These are phyloP conservation scores for Luvunga scandens DNA, from an alignment of 345 rosid genomes.

Conservation along the genomic window DNA sequence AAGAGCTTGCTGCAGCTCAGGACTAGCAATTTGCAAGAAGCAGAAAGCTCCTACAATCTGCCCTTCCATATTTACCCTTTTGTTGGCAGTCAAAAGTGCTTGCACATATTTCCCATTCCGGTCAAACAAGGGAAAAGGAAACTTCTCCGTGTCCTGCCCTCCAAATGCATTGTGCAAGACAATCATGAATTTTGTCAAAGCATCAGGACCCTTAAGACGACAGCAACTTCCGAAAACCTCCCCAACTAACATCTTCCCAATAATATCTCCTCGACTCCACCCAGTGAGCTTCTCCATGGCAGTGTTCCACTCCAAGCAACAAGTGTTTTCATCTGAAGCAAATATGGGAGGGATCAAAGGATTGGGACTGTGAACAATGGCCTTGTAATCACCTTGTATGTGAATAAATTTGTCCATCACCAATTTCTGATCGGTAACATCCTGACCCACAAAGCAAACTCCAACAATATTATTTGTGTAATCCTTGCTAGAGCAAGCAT, in stretches of 20 bases:
- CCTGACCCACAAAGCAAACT: slow-evolving; percentile 94
- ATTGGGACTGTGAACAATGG: slow-evolving; percentile 88
- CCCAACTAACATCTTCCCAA: slow-evolving; percentile 90
- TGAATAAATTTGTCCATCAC: slow-evolving; percentile 93
- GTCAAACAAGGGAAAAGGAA: slow-evolving; percentile 80
- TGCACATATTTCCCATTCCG: slow-evolving; percentile 68
- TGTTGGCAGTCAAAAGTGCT: slow-evolving; percentile 84
- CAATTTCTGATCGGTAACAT: slow-evolving; percentile 83
- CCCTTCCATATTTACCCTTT: slow-evolving; percentile 68
- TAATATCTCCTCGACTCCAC: slow-evolving; percentile 56
- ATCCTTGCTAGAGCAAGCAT: slow-evolving; percentile 96
- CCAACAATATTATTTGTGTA: slow-evolving; percentile 83
- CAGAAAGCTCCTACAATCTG: slow-evolving; percentile 87
- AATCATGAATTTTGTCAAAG: slow-evolving; percentile 87
- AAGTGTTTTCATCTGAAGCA: slow-evolving; percentile 86
- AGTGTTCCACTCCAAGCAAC: slow-evolving; percentile 94
- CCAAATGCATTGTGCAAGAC: slow-evolving; percentile 82
- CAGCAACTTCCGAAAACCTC: slow-evolving; percentile 93
- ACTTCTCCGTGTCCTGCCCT: slow-evolving; percentile 81
- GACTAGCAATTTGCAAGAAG: slow-evolving; percentile 94
- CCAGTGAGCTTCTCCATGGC: slow-evolving; percentile 99
- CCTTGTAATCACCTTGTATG: slow-evolving; percentile 93
- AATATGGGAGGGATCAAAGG: slow-evolving; percentile 96
- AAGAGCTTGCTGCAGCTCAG: slow-evolving; percentile 85
- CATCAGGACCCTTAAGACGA: slow-evolving; percentile 87